These are phyloP conservation scores for Tolypocladium nubicola DNA, from an alignment of 2,329 filamentous ascomycete genomes.

Conservation along the genomic window DNA sequence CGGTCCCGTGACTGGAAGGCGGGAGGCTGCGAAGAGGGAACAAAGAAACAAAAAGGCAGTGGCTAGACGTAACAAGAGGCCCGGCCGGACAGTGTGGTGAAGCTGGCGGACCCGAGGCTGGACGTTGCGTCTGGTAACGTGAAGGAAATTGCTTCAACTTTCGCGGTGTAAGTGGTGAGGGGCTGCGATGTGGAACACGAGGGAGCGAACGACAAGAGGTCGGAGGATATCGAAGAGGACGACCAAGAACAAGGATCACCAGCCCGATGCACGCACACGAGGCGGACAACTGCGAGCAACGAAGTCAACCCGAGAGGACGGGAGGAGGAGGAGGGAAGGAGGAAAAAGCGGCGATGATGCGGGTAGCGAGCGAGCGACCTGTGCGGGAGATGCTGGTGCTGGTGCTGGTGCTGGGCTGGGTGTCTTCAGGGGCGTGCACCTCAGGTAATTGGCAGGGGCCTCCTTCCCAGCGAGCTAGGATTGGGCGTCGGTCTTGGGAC, in stretches of 20 bases:
- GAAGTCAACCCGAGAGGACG: not conserved
- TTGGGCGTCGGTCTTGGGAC: slow-evolving; percentile 3
- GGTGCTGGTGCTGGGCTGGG: not conserved
- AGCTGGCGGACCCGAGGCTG: not conserved
- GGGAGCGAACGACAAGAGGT: not conserved
- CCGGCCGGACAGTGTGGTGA: not conserved
- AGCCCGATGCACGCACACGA: not conserved
- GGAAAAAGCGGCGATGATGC: not conserved
- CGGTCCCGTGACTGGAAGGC: not conserved
- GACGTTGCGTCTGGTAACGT: not conserved
- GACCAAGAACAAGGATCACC: not conserved
- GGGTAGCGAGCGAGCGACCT: not conserved
- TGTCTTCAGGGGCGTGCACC: not conserved
- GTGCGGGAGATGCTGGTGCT: not conserved
- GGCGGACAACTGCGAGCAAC: not conserved
- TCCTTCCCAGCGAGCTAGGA: not conserved
- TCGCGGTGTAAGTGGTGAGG: slow-evolving; percentile 4
- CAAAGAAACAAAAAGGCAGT: not conserved
- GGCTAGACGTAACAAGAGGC: not conserved
- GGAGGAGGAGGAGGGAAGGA: not conserved
- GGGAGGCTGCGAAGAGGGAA: not conserved
- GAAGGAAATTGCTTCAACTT: not conserved
- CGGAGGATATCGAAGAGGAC: not conserved
- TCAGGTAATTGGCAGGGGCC: not conserved
- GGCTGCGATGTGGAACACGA: not conserved